These are phyloP conservation scores for Dendrocalamus latiflorus DNA, from an alignment of 202 grass and related monocot genomes.

Conservation along the genomic window DNA sequence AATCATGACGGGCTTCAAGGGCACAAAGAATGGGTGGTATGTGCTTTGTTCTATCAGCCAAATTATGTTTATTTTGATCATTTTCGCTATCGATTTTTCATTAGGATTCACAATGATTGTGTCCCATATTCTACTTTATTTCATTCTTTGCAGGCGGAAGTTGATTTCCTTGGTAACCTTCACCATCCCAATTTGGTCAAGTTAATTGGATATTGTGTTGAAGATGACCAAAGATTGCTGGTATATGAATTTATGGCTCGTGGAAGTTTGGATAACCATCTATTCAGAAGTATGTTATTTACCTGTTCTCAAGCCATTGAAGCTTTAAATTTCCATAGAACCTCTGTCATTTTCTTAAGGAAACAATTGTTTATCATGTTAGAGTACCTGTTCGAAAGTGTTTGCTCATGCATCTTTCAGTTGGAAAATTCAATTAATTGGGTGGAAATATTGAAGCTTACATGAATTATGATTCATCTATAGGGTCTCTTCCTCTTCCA, in stretches of 20 bases:
- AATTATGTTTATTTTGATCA: conserved; percentile 2
- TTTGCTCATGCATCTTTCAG: not conserved
- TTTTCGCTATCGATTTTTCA: not conserved
- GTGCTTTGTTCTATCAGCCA: not conserved
- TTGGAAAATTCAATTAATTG: not conserved
- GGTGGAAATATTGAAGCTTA: not conserved
- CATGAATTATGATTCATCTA: conserved; percentile 2
- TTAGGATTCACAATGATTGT: not conserved
- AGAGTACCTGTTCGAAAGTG: not conserved
- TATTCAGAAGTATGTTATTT: conserved; percentile 70
- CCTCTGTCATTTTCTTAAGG: not conserved
- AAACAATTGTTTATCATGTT: not conserved
- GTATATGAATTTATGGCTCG: conserved; percentile 89
- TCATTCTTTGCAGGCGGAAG: conserved; percentile 52
- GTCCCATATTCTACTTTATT: not conserved
- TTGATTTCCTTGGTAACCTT: conserved; percentile 85
- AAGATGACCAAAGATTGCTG: conserved; percentile 88
- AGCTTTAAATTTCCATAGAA: not conserved
- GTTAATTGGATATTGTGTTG: conserved; percentile 77
- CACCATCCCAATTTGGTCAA: conserved; percentile 71
- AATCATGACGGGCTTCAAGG: conserved; percentile 91
- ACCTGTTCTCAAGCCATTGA: not conserved
- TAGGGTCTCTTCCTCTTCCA: conserved; percentile 73
- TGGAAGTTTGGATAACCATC: conserved; percentile 83
- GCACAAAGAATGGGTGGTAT: conserved; percentile 84